Base-by-base conservation (phyloP, 2,329 filamentous ascomycete genomes). In the Penicillium polonicum region DNA sequence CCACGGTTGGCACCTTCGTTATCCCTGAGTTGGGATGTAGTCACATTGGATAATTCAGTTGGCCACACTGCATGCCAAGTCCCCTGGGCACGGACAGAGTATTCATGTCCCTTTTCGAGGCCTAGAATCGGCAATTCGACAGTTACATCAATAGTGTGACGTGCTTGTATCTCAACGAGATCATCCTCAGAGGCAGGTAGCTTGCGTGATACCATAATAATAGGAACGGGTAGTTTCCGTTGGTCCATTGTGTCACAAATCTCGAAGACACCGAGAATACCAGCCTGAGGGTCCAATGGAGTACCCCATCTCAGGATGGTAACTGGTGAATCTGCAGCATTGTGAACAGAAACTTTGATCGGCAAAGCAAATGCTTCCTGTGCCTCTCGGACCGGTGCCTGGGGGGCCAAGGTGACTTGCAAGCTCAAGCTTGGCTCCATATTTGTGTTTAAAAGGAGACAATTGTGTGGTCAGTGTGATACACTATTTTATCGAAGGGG, bases 301-400 rank as follows among this genome's bases (percentile, higher is more conserved):
- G 67, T 74, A 3, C 66, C 69, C 75, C 75, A 78, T 58, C 62
- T 68, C 4, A 78, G 62, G 5, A 78, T 43, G 0, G 70, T 76
- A 15, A 76, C 54, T 15, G 69, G 54, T 2, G 64, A 48, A 5
- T 65, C 48, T 0, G 68, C 65, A 1, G 62, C 58, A 41, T 76
- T 77, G 27, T 63, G 54, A 21, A 74, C 54, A 2, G 66, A 60
- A 35, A 72, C 66, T 29, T 65, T 62, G 48, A 73, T 58, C n/a
- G 66, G 63, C 21, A 71, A 49, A 12, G 58, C 54, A 29, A 63
- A 48, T 21, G 68, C 51, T 33, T 62, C 49, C 2, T 59, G 51
- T 10, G 64, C 51, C 12, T 64, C 44, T 10, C 63, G 55, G 6
- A 54, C 60, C n/a, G 54, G 45, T n/a, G 61, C 17, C 31, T 56